Base-by-base conservation (phyloP, 1,139 yeast genomes). In the Debaryomyces robertsiae region DNA sequence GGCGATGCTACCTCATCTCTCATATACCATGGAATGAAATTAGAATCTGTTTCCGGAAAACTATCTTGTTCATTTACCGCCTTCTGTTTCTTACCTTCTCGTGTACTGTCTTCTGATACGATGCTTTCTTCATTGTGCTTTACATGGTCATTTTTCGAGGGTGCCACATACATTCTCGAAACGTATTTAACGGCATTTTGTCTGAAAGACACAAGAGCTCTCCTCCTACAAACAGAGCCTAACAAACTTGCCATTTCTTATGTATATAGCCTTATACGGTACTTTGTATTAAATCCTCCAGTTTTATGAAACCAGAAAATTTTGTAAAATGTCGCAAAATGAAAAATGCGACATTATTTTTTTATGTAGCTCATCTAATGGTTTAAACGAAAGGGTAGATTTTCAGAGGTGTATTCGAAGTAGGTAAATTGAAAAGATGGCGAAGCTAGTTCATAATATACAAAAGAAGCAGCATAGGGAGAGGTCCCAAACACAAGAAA, bases 391-490 rank as follows among this genome's bases (percentile, higher is more conserved):
- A 22, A 23, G 22, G 22, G 13, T 19, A 19, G 18, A 9, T n/a
- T 4, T 14, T 15, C 17, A 13, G 10, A 19, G 16, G n/a, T 22
- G 11, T 32, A 23, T 23, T 17, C 22, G 28, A 32, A 6, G n/a
- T 29, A 6, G 15, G 13, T 17, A 25, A 11, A 32, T 16, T 22
- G 28, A 30, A 41, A 61, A 34, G 22, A 88, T 88, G 95, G 87
- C 86, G 30, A 84, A 83, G 48, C 67, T 86, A 35, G 93, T 85
- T 14, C 97, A 90, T 63, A 86, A 87, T 60, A 82, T 91, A 24
- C 97, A 93, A 65, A 93, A 93, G 70, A 93, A 89, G 57, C 98
- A 93, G 72, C 98, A 93, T 57, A 73, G 90, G 49, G 98, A 93
- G 68, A 80, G 98, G 57, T 79, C 96, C 7, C 98, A 93, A 64